Evolutionary conservation across 768 basidiomycete genomes (phyloP).

Genomic region (Psilocybe cubensis): DNA sequence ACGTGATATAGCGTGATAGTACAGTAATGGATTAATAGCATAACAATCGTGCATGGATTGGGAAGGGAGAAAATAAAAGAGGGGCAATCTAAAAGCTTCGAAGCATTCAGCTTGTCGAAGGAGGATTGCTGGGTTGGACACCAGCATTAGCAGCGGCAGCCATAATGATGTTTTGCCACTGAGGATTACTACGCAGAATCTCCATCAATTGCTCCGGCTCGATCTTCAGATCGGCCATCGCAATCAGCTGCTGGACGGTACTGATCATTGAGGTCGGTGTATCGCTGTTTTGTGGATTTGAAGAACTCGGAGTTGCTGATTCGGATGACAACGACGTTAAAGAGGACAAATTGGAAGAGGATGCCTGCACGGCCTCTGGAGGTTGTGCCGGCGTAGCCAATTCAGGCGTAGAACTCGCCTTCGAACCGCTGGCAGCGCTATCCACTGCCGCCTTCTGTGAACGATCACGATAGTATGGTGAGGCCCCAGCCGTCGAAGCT

Average conservation of each 20-base stretch:
- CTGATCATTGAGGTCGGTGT: background rate
- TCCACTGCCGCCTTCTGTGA: background rate
- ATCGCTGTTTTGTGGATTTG: background rate
- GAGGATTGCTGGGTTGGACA: conserved; percentile 11
- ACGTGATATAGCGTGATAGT: background rate
- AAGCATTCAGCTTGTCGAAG: background rate
- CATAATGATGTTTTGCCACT: conserved; percentile 39
- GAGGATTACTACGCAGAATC: conserved; percentile 39
- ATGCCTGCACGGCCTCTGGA: background rate
- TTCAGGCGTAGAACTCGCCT: background rate
- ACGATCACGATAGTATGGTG: conserved; percentile 6
- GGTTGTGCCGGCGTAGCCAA: background rate
- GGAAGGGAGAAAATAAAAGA: background rate
- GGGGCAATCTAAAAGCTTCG: background rate
- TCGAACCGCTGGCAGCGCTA: background rate
- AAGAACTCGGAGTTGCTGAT: background rate
- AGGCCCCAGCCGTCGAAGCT: background rate
- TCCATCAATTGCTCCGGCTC: conserved; percentile 35
- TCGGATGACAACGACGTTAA: background rate
- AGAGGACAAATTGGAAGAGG: background rate
- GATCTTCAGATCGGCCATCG: conserved; percentile 37
- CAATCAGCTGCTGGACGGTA: conserved; percentile 27
- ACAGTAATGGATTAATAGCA: background rate
- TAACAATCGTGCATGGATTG: background rate
- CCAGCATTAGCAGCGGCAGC: conserved; percentile 31